phyloP scores from a whole-genome alignment of 768 basidiomycete genomes.

The Hericium erinaceus region DNA sequence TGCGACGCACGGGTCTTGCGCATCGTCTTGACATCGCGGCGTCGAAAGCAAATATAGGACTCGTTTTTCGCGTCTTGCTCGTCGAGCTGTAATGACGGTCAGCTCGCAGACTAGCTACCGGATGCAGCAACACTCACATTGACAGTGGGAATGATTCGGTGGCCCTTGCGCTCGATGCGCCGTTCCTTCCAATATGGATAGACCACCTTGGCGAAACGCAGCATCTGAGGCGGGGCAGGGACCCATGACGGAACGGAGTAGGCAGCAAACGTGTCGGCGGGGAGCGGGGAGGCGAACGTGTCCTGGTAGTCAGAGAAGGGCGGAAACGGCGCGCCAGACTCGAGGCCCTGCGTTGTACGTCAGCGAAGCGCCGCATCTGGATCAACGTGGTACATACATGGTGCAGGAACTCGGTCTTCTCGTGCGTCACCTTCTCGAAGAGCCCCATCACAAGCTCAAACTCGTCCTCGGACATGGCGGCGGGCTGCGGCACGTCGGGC shows the following conservation, averaged over 20 bases:
- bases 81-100: constrained; percentile 47
- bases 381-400: constrained; percentile 46
- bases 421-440: constrained; percentile 85
- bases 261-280: constrained; percentile 56
- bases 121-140: constrained; percentile 51
- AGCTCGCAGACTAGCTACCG: neutral
- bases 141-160: constrained; percentile 76
- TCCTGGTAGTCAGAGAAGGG: constrained; percentile 68
- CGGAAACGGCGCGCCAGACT: constrained; percentile 61
- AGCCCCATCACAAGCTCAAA: constrained; percentile 95
- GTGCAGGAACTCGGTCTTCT: constrained; percentile 83
- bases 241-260: constrained; percentile 62
- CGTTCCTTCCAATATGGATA: constrained; percentile 91
- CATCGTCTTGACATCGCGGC: constrained; percentile 87
- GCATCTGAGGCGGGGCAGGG: constrained; percentile 50
- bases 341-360: constrained; percentile 38
- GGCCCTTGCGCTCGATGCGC: constrained; percentile 69
- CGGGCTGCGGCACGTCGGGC: constrained; percentile 52
- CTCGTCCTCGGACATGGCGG: constrained; percentile 80
- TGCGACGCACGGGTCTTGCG: constrained; percentile 93
- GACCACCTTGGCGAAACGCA: constrained; percentile 60
- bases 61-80: constrained; percentile 86
- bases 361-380: neutral
- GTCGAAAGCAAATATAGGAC: constrained; percentile 94
- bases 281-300: constrained; percentile 50